Conservation (phyloP, 257 asterid species). For the Solanum sitiens region DNA sequence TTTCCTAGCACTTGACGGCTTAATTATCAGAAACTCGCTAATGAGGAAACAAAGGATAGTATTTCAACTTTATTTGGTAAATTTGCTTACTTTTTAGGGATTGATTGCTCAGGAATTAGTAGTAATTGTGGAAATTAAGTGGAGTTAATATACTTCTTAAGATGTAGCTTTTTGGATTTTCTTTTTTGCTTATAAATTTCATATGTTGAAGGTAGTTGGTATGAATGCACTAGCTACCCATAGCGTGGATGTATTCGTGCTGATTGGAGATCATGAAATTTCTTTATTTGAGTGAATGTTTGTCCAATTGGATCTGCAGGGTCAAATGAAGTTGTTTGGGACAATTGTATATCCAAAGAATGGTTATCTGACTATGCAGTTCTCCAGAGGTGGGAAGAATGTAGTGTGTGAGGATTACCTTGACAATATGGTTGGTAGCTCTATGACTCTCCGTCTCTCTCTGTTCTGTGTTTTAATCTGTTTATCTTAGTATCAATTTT, state of each 20-base stretch:
- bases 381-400: slow-evolving; percentile 80
- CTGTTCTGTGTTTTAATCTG: background rate
- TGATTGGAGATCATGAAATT: background rate
- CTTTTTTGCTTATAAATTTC: background rate
- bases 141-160: background rate
- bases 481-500: background rate
- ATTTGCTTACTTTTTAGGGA: background rate
- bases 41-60: background rate
- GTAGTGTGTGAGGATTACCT: slow-evolving; percentile 83
- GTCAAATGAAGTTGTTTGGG: slow-evolving; percentile 91
- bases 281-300: background rate
- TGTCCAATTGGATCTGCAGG: slow-evolving; percentile 24
- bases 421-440: slow-evolving; percentile 67
- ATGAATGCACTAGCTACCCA: background rate
- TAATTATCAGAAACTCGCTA: background rate
- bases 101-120: background rate
- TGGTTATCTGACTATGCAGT: slow-evolving; percentile 74
- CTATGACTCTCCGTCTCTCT: slow-evolving; percentile 2
- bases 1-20: background rate
- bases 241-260: background rate
- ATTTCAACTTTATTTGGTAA: background rate
- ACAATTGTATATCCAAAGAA: slow-evolving; percentile 83
- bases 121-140: background rate
- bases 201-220: background rate
- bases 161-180: background rate